Evolutionary conservation across 495 filamentous ascomycete genomes (phyloP).

Genomic region (Daldinia grandis): DNA sequence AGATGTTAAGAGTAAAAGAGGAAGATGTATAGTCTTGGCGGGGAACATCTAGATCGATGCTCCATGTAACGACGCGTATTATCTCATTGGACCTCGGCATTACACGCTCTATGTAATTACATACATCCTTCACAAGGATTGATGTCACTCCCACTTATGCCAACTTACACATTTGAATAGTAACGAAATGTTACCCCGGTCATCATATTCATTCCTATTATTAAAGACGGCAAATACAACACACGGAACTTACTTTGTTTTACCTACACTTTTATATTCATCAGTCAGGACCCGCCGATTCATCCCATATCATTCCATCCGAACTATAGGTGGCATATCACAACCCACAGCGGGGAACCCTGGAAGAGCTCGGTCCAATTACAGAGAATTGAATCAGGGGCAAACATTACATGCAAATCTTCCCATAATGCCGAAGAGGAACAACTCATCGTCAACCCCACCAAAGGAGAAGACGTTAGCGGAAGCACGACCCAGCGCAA

Average conservation of each 20-base stretch:
- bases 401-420: neutral
- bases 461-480: slow-evolving; percentile 13
- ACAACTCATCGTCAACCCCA: slow-evolving; percentile 4
- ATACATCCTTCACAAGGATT: neutral
- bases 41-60: neutral
- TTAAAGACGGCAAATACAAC: neutral
- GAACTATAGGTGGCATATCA: neutral
- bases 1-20: neutral
- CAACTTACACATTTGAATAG: neutral
- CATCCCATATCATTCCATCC: slow-evolving; percentile 12
- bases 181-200: slow-evolving; percentile 3
- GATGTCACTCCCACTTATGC: neutral
- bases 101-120: neutral
- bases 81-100: neutral
- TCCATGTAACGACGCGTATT: neutral
- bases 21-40: neutral
- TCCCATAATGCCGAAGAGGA: neutral
- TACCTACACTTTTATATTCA: neutral
- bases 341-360: neutral
- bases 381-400: neutral
- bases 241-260: neutral
- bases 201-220: neutral
- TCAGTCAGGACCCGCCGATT: slow-evolving; percentile 3
- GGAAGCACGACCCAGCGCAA: slow-evolving; percentile 51
- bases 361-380: neutral